Conservation (phyloP, 202 grass and related monocot species). For the Zoysia matrella region DNA sequence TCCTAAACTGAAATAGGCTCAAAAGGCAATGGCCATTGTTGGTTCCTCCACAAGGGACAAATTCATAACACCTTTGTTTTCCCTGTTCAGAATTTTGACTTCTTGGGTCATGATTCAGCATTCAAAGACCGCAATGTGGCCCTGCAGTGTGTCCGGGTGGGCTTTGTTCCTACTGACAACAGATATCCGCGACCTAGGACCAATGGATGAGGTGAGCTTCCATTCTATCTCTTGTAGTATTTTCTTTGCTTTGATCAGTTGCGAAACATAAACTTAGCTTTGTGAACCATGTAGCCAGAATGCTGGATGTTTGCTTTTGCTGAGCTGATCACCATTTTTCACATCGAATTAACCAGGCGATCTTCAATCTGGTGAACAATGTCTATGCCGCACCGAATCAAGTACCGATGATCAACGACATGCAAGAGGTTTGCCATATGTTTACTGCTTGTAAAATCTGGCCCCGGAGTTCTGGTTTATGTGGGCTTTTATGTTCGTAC, state of each 20-base stretch:
- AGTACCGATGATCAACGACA: slow-evolving; percentile 72
- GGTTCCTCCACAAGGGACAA: background rate
- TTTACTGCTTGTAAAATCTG: no score
- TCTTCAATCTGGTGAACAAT: slow-evolving; percentile 92
- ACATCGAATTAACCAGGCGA: slow-evolving; percentile 44
- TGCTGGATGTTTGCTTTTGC: background rate
- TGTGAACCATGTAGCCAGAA: background rate
- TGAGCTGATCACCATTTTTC: slow-evolving; percentile 16
- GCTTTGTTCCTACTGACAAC: slow-evolving; percentile 89
- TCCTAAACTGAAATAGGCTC: slow-evolving; percentile 6
- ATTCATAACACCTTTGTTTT: slow-evolving; percentile 18
- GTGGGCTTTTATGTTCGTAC: no score
- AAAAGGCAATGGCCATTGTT: background rate
- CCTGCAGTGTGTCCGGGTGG: slow-evolving; percentile 81
- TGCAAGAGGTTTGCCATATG: slow-evolving; percentile 70
- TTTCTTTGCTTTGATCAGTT: background rate
- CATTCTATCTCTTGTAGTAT: no score
- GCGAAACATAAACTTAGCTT: background rate
- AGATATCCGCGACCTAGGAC: slow-evolving; percentile 78
- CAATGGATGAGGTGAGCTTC: slow-evolving; percentile 81
- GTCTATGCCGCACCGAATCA: slow-evolving; percentile 88
- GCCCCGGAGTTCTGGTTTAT: no score
- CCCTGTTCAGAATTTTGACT: slow-evolving; percentile 82
- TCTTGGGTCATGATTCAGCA: slow-evolving; percentile 86
- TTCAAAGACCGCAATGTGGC: slow-evolving; percentile 83